These are phyloP conservation scores for Talaromyces sp. DNA, from an alignment of 2,329 filamentous ascomycete species.

Conservation along the genomic window DNA sequence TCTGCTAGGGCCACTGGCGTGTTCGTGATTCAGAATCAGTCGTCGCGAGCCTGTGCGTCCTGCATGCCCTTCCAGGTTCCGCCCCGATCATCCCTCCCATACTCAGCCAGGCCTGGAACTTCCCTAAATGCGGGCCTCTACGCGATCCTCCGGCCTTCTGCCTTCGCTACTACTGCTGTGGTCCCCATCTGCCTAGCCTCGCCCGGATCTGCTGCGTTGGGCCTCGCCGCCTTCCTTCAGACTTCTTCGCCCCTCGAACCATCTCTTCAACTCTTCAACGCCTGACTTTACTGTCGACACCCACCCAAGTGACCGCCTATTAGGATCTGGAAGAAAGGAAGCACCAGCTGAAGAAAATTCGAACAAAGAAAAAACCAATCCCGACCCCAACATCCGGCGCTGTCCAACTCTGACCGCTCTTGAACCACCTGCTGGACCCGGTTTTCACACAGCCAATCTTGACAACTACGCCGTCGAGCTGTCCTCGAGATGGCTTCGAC, in stretches of 20 bases:
- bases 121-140: not conserved
- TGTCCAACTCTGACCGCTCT: not conserved
- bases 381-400: not conserved
- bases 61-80: not conserved
- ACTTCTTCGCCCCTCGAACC: not conserved
- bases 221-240: slow-evolving; percentile 12
- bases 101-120: not conserved
- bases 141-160: not conserved
- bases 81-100: not conserved
- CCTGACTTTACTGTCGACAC: not conserved
- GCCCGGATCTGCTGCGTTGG: slow-evolving; percentile 2
- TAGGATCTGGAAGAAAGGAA: not conserved
- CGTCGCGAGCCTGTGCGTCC: not conserved
- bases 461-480: slow-evolving; percentile 13
- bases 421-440: not conserved
- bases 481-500: slow-evolving; percentile 32
- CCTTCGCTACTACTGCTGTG: not conserved
- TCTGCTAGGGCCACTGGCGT: not conserved
- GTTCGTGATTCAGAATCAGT: not conserved
- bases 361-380: not conserved
- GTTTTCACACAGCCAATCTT: not conserved
- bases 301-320: not conserved
- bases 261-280: not conserved
- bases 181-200: not conserved
- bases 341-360: not conserved